Evolutionary conservation across 805 yeast genomes (phyloP).

Genomic region (Teunomyces panamensis): DNA sequence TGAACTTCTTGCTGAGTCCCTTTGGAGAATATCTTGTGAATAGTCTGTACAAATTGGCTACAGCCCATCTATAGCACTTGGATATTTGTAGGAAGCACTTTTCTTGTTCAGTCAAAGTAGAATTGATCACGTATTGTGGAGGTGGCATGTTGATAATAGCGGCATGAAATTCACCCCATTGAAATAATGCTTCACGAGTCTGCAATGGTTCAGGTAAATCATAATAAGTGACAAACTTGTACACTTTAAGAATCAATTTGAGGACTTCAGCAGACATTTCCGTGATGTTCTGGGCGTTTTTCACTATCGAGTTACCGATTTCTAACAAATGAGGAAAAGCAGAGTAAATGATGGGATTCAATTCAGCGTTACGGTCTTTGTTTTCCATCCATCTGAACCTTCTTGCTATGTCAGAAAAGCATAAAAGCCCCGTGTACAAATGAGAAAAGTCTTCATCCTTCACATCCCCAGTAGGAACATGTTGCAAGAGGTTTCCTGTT

Average conservation of each 20-base stretch:
- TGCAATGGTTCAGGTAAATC: constrained; percentile 68
- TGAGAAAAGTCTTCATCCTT: constrained; percentile 20
- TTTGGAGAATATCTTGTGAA: constrained; percentile 68
- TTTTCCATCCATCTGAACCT: constrained; percentile 71
- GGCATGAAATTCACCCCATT: constrained; percentile 80
- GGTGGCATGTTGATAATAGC: constrained; percentile 56
- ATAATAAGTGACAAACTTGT: constrained; percentile 70
- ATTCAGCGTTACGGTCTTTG: constrained; percentile 27
- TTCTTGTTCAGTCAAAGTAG: constrained; percentile 53
- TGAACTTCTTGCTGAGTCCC: constrained; percentile 42
- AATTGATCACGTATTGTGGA: constrained; percentile 50
- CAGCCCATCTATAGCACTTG: constrained; percentile 75
- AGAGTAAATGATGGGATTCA: constrained; percentile 46
- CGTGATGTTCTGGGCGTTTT: constrained; percentile 19
- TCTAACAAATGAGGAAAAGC: constrained; percentile 65
- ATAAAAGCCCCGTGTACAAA: constrained; percentile 64
- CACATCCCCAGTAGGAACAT: constrained; percentile 12
- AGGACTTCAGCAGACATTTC: constrained; percentile 64
- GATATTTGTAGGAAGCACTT: constrained; percentile 65
- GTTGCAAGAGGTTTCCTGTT: constrained; percentile 32
- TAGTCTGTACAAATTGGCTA: constrained; percentile 69
- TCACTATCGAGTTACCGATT: constrained; percentile 57
- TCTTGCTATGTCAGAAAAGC: constrained; percentile 67
- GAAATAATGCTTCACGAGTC: constrained; percentile 44
- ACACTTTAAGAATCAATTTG: constrained; percentile 68